phyloP scores from a whole-genome alignment of 2,329 filamentous ascomycete species.

The Elsinoe ampelina region DNA sequence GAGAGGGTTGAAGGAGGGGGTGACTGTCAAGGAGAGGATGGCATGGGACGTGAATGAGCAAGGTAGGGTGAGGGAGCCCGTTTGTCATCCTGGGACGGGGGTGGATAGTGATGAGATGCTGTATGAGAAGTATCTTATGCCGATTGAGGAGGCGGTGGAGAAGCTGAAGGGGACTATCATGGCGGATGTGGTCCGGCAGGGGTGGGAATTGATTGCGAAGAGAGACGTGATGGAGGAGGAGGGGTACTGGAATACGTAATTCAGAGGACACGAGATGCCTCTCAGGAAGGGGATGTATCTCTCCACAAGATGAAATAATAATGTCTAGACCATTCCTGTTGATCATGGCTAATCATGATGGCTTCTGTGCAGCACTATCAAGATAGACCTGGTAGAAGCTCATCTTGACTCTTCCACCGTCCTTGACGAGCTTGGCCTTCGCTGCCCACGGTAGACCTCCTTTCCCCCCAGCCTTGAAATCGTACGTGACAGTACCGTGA shows the following conservation, averaged over 20 bases:
- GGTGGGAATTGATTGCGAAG: slow-evolving; percentile 36
- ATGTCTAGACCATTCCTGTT: not conserved
- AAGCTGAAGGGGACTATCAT: slow-evolving; percentile 33
- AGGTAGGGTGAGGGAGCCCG: slow-evolving; percentile 35
- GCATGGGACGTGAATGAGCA: slow-evolving; percentile 28
- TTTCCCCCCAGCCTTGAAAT: slow-evolving; percentile 41
- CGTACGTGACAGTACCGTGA: slow-evolving; percentile 45
- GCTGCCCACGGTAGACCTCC: slow-evolving; percentile 45
- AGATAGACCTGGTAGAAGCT: slow-evolving; percentile 48
- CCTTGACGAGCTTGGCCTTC: slow-evolving; percentile 43
- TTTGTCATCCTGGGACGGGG: slow-evolving; percentile 38
- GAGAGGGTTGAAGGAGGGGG: slow-evolving; percentile 27
- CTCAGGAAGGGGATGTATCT: not conserved
- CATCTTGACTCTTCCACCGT: slow-evolving; percentile 45
- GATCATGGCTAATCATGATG: not conserved
- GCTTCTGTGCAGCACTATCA: slow-evolving; percentile 25
- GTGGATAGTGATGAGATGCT: slow-evolving; percentile 39
- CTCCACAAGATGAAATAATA: not conserved
- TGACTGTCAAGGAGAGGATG: slow-evolving; percentile 32
- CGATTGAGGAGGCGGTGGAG: slow-evolving; percentile 34
- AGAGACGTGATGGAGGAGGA: slow-evolving; percentile 27
- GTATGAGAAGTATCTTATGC: slow-evolving; percentile 35
- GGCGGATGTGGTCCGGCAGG: slow-evolving; percentile 38
- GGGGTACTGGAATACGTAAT: not conserved
- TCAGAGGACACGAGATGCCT: not conserved